Base-by-base conservation (phyloP, 768 basidiomycete genomes). In the Coprinellus micaceus region DNA sequence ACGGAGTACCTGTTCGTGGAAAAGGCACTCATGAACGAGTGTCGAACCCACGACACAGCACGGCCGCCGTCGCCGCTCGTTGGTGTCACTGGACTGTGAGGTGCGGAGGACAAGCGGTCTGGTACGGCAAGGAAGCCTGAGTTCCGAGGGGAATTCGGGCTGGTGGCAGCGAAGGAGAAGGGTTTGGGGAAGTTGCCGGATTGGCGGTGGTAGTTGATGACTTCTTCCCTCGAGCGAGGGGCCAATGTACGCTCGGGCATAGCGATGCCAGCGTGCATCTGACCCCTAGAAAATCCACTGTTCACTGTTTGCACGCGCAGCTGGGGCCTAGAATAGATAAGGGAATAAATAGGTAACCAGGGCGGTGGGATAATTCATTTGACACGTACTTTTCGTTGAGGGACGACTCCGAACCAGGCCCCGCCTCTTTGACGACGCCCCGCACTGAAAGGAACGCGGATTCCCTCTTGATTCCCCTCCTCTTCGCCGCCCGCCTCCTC, bases 171-270 rank as follows among this genome's bases (percentile, higher is more conserved):
- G 50, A 80, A 75, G 25, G 73, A 65, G 61, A 76, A 75, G 29
- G 79, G 75, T 59, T 71, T 71, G 37, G 72, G 78, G 58, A 78
- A 66, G 39, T 62, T 72, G 49, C 76, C 75, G 22, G 72, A 73
- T 57, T 73, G 69, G 45, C 70, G 63, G 64, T 82, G 75, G 64
- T 75, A 76, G 24, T 75, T 65, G 54, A 81, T 54, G 53, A 79
- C 73, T 49, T 78, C 76, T 48, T 78, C 71, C 44, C 71, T 69
- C 30, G 72, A 66, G 50, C 67, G 64, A 17, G 62, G 58, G 30
- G 69, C 73, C 29, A 24, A 73, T 59, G 56, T 81, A 66, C 21
- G 75, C 73, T 62, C 75, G 80, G 88, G 88, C 56, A 88, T 72
- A 24, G 82, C 60, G 53, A 88, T 71, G 40, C 74, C 74, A 12